phyloP scores from a whole-genome alignment of 148 eudicot species.

The Vaccinium darrowii region DNA sequence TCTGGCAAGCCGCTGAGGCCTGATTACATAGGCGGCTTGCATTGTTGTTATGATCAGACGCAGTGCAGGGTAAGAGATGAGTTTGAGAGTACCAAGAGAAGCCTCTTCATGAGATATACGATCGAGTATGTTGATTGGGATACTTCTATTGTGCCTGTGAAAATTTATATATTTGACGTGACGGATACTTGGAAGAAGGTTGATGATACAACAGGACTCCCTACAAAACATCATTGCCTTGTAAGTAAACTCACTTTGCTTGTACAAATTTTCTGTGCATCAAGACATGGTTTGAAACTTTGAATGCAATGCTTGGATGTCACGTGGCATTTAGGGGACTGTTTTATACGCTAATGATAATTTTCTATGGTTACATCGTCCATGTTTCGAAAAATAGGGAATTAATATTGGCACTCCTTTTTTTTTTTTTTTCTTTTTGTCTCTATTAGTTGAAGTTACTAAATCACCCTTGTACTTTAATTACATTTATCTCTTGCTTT shows the following conservation, averaged over 20 bases:
- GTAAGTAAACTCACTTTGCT: constrained; percentile 30
- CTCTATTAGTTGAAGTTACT: no score
- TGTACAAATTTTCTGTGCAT: not conserved
- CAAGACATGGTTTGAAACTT: not conserved
- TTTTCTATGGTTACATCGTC: not conserved
- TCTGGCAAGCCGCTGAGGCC: constrained; percentile 42
- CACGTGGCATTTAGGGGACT: not conserved
- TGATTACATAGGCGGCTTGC: constrained; percentile 68
- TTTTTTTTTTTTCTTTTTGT: no score
- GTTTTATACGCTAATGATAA: not conserved
- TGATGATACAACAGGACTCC: constrained; percentile 24
- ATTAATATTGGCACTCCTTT: no score
- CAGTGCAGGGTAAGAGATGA: constrained; percentile 62
- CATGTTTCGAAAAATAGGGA: no score
- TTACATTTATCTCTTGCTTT: no score
- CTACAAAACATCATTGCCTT: constrained; percentile 47
- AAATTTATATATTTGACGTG: constrained; percentile 65
- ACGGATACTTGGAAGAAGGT: constrained; percentile 61
- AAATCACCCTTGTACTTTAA: no score
- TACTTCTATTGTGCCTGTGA: constrained; percentile 61
- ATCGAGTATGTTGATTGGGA: constrained; percentile 74
- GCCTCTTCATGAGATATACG: constrained; percentile 57
- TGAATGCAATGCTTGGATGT: not conserved
- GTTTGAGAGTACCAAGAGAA: constrained; percentile 42
- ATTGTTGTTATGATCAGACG: constrained; percentile 69